Base-by-base conservation (phyloP, 441 rosid species). In the Arabidopsis hybrid region DNA sequence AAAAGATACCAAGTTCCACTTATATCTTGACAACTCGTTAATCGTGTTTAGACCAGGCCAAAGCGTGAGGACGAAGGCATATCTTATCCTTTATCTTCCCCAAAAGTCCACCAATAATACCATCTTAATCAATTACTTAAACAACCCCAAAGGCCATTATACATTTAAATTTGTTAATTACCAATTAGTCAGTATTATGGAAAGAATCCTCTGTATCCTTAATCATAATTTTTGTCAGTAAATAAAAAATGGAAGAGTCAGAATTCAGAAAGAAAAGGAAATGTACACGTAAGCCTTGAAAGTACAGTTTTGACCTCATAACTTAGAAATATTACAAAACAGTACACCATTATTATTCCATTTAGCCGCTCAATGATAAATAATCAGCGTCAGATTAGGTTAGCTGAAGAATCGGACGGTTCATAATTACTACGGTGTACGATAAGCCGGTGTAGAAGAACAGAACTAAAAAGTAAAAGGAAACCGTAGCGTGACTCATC, bases 21-120 rank as follows among this genome's bases (percentile, higher is more conserved):
- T 21, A 50, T 13, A 35, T 65, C 9, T 65, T 35, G 18, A 50
- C 68, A 32, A 49, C 13, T 50, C 18, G 59, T 50, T 36, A 50
- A 50, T 18, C 18, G 34, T 65, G n/a, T 8, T 38, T 65, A 35
- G 70, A 50, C 47, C 35, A 50, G 13, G 59, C 70, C 59, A 65
- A 65, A 65, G 61, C 61, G 72, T 67, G 39, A 67, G 16, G 51
- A 52, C 11, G 62, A 67, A 67, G 72, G 31, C 61, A 39, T 14
- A 67, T 67, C 72, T 53, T 67, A 60, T 59, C 47, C 4, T 38
- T 59, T 52, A 66, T 39, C 51, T 39, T 67, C 29, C 50, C 61
- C 5, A 51, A 36, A 26, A 11, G 13, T 51, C 36, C 36, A 66
- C 71, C 60, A 36, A 36, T 18, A 67, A 53, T 53, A 4, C 36